These are phyloP conservation scores for Globisporangium nunn DNA, from an alignment of 352 stramenopile genomes.

Conservation along the genomic window DNA sequence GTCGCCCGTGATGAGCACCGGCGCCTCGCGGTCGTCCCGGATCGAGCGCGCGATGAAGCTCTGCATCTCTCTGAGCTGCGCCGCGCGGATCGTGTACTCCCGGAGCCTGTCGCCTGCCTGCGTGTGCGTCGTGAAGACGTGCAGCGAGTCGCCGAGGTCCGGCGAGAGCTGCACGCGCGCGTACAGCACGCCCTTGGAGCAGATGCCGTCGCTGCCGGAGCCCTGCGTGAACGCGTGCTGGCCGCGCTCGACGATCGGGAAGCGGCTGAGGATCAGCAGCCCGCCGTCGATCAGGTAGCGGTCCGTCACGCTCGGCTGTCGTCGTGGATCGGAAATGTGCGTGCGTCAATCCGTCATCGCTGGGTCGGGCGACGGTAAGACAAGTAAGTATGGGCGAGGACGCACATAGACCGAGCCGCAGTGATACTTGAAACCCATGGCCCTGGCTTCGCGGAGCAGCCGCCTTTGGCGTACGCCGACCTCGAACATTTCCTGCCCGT, in stretches of 20 bases:
- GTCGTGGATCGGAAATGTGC: background rate
- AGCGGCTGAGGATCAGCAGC: constrained; percentile 77
- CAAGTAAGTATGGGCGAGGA: background rate
- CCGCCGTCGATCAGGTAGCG: constrained; percentile 63
- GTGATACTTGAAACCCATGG: constrained; percentile 67
- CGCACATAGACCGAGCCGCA: constrained; percentile 59
- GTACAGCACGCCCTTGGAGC: constrained; percentile 71
- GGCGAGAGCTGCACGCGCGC: constrained; percentile 67
- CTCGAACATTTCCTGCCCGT: constrained; percentile 71
- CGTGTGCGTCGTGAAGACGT: constrained; percentile 85
- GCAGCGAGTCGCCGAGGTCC: constrained; percentile 56
- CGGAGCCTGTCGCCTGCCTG: constrained; percentile 49
- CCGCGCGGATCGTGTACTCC: constrained; percentile 46
- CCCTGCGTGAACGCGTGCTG: constrained; percentile 51
- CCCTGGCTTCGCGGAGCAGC: constrained; percentile 44
- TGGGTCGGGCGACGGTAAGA: no score
- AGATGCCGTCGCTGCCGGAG: constrained; percentile 60
- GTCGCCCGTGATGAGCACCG: constrained; percentile 67
- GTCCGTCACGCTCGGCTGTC: constrained; percentile 34
- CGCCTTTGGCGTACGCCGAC: constrained; percentile 41
- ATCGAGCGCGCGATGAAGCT: constrained; percentile 47
- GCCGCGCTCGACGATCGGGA: constrained; percentile 65
- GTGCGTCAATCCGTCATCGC: background rate
- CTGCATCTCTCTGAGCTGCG: constrained; percentile 59
- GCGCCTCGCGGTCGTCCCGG: constrained; percentile 37